Evolutionary conservation across 2,329 filamentous ascomycete genomes (phyloP).

Genomic region (Sporothrix luriei): DNA sequence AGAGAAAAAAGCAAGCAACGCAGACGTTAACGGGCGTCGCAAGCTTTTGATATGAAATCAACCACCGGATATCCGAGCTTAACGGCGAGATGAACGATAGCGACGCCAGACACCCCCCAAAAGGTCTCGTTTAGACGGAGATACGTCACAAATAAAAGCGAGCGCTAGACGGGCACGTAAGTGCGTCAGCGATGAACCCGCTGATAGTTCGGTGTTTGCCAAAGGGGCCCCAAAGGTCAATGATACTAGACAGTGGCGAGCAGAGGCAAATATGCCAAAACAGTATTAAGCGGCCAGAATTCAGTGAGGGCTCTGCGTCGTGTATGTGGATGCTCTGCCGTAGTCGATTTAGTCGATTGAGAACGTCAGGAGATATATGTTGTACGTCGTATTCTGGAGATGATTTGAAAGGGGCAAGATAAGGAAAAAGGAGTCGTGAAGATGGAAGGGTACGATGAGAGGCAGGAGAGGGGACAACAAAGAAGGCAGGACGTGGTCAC

Average conservation of each 20-base stretch:
- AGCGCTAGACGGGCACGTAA: neutral
- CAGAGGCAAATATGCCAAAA: neutral
- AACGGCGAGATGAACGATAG: neutral
- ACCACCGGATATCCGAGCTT: neutral
- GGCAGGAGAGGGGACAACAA: neutral
- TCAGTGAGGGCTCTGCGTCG: too few relatives aligned
- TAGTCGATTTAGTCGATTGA: neutral
- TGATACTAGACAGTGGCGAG: conserved; percentile 8
- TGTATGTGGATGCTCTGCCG: neutral
- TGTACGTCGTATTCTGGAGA: too few relatives aligned
- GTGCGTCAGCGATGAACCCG: neutral
- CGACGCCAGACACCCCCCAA: too few relatives aligned
- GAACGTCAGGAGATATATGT: neutral
- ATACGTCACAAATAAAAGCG: conserved; percentile 17
- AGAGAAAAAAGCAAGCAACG: neutral
- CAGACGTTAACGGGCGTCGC: neutral
- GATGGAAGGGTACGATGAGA: neutral
- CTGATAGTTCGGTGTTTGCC: neutral
- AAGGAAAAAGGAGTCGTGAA: neutral
- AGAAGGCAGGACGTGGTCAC: neutral
- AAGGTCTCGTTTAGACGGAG: neutral
- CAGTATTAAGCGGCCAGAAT: neutral
- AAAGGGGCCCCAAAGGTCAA: neutral
- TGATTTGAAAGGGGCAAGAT: neutral
- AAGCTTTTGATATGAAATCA: neutral